A percentile compares a stretch with the other conserved stretches of the same genome.
Conservation (phyloP, 257 asterid genomes). For the Linderniella brevidens region DNA sequence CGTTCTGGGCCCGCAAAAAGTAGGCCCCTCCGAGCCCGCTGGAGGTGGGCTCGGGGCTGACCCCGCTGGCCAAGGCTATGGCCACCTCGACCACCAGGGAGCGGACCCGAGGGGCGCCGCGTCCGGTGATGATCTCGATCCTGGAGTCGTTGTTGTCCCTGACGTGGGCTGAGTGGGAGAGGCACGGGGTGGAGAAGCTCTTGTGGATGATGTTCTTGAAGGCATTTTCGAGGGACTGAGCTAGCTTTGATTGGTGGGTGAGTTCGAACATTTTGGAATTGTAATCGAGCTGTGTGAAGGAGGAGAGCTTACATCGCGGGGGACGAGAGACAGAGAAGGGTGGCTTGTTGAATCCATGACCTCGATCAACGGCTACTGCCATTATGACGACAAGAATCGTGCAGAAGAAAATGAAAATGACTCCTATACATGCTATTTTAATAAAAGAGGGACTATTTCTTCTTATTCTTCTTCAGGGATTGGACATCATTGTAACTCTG, state of each 20-base stretch:
- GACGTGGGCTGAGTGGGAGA: constrained; percentile 28
- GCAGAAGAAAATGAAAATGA: constrained; percentile 33
- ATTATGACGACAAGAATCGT: constrained; percentile 50
- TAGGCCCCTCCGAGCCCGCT: constrained; percentile 94
- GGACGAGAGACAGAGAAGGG: constrained; percentile 58
- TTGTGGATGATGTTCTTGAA: constrained; percentile 46
- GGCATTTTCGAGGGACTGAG: constrained; percentile 28
- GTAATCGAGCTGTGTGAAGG: constrained; percentile 76
- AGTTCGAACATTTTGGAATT: constrained; percentile 37
- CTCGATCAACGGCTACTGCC: constrained; percentile 77
- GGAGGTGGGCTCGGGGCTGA: constrained; percentile 60
- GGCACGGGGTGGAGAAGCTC: constrained; percentile 83
- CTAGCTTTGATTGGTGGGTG: constrained; percentile 22
- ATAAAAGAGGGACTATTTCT: constrained; percentile 32
- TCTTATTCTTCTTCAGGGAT: constrained; percentile 47
- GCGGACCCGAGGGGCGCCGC: constrained; percentile 42
- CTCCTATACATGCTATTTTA: constrained; percentile 56
- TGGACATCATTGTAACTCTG: constrained; percentile 7
- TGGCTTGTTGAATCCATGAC: constrained; percentile 75
- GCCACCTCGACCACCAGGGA: constrained; percentile 74
- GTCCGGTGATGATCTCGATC: constrained; percentile 67
- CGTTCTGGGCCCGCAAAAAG: constrained; percentile 41
- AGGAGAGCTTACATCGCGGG: constrained; percentile 74
- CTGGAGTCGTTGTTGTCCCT: constrained; percentile 30
- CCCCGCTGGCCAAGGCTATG: constrained; percentile 75